A percentile compares a stretch with the other conserved stretches of the same genome.
These are phyloP conservation scores for Globisporangium orthogonon DNA, from an alignment of 352 stramenopile genomes.

Conservation along the genomic window DNA sequence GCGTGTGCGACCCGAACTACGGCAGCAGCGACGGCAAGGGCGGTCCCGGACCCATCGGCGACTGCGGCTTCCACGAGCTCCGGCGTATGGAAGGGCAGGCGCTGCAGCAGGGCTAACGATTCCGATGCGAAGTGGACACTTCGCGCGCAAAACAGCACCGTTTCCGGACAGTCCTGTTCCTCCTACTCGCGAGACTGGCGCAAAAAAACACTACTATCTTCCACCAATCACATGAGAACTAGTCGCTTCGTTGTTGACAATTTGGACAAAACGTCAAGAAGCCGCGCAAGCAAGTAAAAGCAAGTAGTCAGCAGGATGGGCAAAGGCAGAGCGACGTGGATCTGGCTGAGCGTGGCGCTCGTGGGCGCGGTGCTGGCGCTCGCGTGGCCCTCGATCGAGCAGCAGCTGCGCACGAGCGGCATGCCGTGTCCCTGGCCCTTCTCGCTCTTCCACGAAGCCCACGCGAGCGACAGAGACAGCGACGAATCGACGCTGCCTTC, in stretches of 20 bases:
- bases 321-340: constrained; percentile 26
- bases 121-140: no score
- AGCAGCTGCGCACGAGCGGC: constrained; percentile 42
- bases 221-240: no score
- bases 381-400: constrained; percentile 68
- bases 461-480: constrained; percentile 14
- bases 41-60: constrained; percentile 46
- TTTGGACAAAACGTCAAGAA: no score
- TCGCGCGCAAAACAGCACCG: no score
- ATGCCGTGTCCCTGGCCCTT: constrained; percentile 67
- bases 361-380: constrained; percentile 49
- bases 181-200: no score
- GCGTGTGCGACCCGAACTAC: constrained; percentile 53
- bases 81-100: constrained; percentile 13
- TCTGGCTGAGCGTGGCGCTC: constrained; percentile 43
- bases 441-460: constrained; percentile 28
- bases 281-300: not conserved
- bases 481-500: constrained; percentile 13
- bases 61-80: constrained; percentile 67
- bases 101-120: not conserved
- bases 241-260: no score
- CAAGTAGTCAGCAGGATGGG: constrained; percentile 10
- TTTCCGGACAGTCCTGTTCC: no score
- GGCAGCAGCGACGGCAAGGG: constrained; percentile 70
- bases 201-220: no score